Evolutionary conservation across 2,329 filamentous ascomycete genomes (phyloP), one percentile per base, ranked within the genome.

Genomic region (Fusarium guadeloupense): DNA sequence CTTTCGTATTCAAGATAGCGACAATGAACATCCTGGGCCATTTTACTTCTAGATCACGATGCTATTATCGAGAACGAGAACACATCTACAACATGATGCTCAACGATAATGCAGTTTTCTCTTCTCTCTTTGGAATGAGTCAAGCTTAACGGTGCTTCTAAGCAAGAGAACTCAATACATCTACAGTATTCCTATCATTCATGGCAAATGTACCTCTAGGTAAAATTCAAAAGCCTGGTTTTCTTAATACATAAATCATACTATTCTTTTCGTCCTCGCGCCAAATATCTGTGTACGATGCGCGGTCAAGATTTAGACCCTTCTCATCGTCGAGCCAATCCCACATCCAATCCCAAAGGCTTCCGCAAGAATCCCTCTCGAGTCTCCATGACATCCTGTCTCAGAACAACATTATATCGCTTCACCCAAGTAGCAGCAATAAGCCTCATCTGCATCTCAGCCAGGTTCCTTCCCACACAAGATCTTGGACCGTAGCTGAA

Each of bases 381-480:
- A 0, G 90, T 94, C 74, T 92, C 82, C 86, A 95, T 85, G 12
- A 79, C 76, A 0, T 86, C 83, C 67, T 90, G 87, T 25, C 77
- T 59, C 37, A 84, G 54, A 5, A 73, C 70, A 0, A 85, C 81
- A 10, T 78, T 71, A 51, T 85, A 86, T 67, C 83, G 72, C 54
- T 78, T 76, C 9, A 77, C 79, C 85, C 83, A 90, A 46, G 91
- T 92, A 0, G 83, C 83, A 5, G 88, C 85, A 58, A 95, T 94
- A 37, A 93, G 80, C 67, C 89, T 87, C 78, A 96, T 80, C 75
- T 96, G 92, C 90, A 96, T 94, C 80, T 95, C 91, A 0, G 92
- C 92, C 14, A 96, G 85, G 55, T 96, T 95, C 19, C 91, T 76
- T 0, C 92, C 92, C 0, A 95, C 90, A 55, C 89, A 92, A 2